Conservation (phyloP, 164 flowering plant genomes). For the Nelumbo lutea region DNA sequence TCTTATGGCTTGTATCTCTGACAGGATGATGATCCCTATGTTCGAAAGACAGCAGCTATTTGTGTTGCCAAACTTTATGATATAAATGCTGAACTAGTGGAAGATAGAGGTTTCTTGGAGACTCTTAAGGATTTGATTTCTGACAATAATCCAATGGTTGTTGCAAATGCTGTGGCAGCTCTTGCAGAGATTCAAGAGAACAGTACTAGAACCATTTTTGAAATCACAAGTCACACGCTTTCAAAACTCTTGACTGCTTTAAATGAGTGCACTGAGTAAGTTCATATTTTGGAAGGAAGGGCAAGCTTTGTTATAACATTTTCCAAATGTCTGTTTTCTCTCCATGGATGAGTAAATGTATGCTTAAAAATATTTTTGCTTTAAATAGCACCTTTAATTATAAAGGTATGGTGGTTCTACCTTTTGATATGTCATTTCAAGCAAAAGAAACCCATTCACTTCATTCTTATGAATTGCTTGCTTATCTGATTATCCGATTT, state of each 20-base stretch:
- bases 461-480: too few species aligned
- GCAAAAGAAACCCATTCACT: too few species aligned
- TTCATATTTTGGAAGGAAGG: background rate
- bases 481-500: too few species aligned
- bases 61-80: constrained; percentile 99
- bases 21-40: constrained; percentile 99
- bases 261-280: constrained; percentile 98
- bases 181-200: constrained; percentile 97
- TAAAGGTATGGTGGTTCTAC: too few species aligned
- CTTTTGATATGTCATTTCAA: too few species aligned
- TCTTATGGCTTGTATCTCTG: constrained; percentile 4
- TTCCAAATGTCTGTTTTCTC: background rate
- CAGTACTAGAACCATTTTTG: constrained; percentile 78
- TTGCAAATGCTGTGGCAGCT: constrained; percentile 99
- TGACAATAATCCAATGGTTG: constrained; percentile 99
- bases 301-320: background rate
- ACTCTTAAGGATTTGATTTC: constrained; percentile 96
- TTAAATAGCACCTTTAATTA: too few species aligned
- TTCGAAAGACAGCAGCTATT: constrained; percentile 97
- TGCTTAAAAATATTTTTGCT: too few species aligned
- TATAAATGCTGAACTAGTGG: constrained; percentile 98
- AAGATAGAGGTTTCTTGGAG: constrained; percentile 95
- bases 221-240: constrained; percentile 80
- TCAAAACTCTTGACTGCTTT: constrained; percentile 96
- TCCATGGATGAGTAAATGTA: too few species aligned